Conservation (phyloP, 1,284 basidiomycete genomes). For the Puccinia horiana region DNA sequence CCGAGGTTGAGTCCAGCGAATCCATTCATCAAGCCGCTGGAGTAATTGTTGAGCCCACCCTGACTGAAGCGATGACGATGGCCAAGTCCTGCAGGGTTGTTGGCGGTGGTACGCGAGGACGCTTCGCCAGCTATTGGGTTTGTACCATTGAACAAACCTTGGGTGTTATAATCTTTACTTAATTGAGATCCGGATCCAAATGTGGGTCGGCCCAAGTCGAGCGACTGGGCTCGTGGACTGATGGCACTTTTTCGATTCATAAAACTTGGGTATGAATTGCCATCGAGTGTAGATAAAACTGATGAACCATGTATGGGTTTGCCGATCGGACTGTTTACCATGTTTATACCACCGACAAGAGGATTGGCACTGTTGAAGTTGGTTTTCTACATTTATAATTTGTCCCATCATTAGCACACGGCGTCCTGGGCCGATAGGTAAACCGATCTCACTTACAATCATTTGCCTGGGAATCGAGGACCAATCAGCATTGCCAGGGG, state of each 20-base stretch:
- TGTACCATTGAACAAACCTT: constrained; percentile 26
- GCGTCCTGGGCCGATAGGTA: background rate
- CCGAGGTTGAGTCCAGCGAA: constrained; percentile 35
- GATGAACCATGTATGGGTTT: constrained; percentile 26
- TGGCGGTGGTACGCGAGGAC: background rate
- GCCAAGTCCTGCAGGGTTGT: background rate
- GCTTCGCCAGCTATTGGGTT: background rate
- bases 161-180: constrained; percentile 28
- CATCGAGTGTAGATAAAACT: constrained; percentile 22
- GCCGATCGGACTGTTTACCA: constrained; percentile 24
- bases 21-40: constrained; percentile 32
- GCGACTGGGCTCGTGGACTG: constrained; percentile 47
- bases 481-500: constrained; percentile 19
- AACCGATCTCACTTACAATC: background rate
- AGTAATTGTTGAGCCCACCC: constrained; percentile 20
- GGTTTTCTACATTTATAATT: background rate
- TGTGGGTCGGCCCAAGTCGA: constrained; percentile 26
- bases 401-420: background rate
- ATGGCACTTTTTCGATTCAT: constrained; percentile 37
- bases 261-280: constrained; percentile 32
- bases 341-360: constrained; percentile 6
- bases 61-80: constrained; percentile 39
- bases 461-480: constrained; percentile 20
- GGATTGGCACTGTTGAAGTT: constrained; percentile 5
- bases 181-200: constrained; percentile 38